Evolutionary conservation across 164 flowering plant genomes (phyloP), one percentile per base, ranked within the genome.

Genomic region (Aristolochia contorta): DNA sequence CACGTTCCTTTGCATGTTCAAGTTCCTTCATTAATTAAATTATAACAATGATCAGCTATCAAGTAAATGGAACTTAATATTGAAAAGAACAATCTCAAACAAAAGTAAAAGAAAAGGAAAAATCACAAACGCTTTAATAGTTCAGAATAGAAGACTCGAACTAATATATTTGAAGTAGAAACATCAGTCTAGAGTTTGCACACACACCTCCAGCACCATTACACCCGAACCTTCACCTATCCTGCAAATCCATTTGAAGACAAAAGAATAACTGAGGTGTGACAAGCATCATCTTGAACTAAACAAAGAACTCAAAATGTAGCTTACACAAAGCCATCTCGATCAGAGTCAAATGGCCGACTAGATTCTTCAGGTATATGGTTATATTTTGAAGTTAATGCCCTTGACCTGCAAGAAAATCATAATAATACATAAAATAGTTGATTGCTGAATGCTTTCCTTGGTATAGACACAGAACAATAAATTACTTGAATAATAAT

Each of bases 261-360:
- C 46, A 59, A n/a, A 37, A 57, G 48, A 47, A 52, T 37, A 37
- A 25, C 56, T 56, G 4, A n/a, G 61, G 50, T 56, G 14, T 45
- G 49, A 64, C 23, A 64, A 53, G 15, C 2, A 57, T 16, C 15
- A 56, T 25, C 27, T 57, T 30, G 45, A 62, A 16, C 30, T 46
- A 54, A 71, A 27, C 57, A 51, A 18, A 22, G 24, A 54, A 13
- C 57, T 19, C 57, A 54, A 33, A 45, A 43, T 25, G 33, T 64
- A 23, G 14, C 85, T 77, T 77, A 90, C 97, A 94, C 99, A 78
- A 94, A 94, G 47, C 99, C 99, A 83, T 94, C 97, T 47, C 97
- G 83, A 46, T 72, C 89, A 77, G 84, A 69, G 68, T 94, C 99
- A 80, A 94, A 94, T 32, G 97, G 96, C 49, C 96, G 78, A 33